Evolutionary conservation across 2,329 filamentous ascomycete species (phyloP).

Genomic region (Hymenoscyphus infarciens): DNA sequence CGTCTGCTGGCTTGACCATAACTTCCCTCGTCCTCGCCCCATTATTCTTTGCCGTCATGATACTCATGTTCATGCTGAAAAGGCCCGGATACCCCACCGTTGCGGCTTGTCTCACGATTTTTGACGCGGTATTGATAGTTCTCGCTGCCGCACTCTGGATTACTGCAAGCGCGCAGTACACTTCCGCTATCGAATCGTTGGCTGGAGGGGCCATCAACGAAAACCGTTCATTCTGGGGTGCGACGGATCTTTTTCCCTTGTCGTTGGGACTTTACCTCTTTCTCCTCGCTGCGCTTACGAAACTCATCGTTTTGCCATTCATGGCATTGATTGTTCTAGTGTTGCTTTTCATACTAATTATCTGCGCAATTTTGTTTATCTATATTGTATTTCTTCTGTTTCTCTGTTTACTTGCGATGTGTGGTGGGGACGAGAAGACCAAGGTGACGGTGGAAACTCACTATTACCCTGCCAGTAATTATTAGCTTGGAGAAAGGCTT

Average conservation of each 20-base stretch:
- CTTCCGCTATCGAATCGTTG: background rate
- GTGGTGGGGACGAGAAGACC: background rate
- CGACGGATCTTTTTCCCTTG: background rate
- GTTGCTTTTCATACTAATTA: background rate
- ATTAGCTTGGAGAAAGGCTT: too few species aligned
- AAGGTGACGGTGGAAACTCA: background rate
- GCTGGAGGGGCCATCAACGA: background rate
- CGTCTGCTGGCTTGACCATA: background rate
- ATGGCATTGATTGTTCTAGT: background rate
- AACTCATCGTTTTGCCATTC: slow-evolving; percentile 5
- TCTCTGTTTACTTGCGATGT: background rate
- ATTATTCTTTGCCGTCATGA: background rate
- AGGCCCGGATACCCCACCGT: background rate
- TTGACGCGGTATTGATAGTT: slow-evolving; percentile 1
- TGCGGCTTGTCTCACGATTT: slow-evolving; percentile 1
- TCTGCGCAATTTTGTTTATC: background rate
- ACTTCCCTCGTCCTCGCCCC: slow-evolving; percentile 1
- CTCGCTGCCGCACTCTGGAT: slow-evolving; percentile 2
- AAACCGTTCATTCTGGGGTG: background rate
- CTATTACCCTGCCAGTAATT: background rate
- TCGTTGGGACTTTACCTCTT: slow-evolving; percentile 2
- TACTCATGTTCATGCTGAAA: background rate
- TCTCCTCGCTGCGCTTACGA: background rate
- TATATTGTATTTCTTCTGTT: background rate
- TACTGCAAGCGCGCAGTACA: background rate